Percentiles rank a stretch among this genome's conserved stretches.
These are phyloP conservation scores for Aspergillus glaucus DNA, from an alignment of 2,329 filamentous ascomycete species.

Conservation along the genomic window DNA sequence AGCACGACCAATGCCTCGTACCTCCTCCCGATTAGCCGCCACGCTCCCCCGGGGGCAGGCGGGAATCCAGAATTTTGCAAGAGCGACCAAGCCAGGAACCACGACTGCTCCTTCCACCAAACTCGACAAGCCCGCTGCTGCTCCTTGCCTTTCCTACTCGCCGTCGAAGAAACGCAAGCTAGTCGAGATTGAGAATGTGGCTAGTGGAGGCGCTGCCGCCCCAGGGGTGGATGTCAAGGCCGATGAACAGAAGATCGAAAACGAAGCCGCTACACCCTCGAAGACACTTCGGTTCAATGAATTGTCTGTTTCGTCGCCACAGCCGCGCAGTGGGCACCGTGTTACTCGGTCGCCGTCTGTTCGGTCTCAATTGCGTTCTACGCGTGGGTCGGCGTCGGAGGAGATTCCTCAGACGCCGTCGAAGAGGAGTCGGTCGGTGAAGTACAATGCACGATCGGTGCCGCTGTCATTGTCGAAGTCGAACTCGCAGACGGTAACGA, in stretches of 20 bases:
- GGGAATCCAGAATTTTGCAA: slow-evolving; percentile 42
- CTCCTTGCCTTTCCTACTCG: slow-evolving; percentile 19
- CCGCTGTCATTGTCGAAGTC: slow-evolving; percentile 36
- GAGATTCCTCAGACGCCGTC: neutral
- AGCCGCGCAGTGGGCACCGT: slow-evolving; percentile 19
- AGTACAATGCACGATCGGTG: neutral
- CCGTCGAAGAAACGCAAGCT: slow-evolving; percentile 38
- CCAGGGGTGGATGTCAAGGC: neutral
- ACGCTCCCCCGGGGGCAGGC: slow-evolving; percentile 25
- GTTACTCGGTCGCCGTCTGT: slow-evolving; percentile 3
- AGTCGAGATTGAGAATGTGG: slow-evolving; percentile 26
- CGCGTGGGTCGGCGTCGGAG: neutral
- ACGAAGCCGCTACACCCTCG: slow-evolving; percentile 21
- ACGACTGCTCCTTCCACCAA: slow-evolving; percentile 13
- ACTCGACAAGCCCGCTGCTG: slow-evolving; percentile 19
- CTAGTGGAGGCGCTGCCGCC: neutral
- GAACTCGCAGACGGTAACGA: slow-evolving; percentile 1
- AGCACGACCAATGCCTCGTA: slow-evolving; percentile 23
- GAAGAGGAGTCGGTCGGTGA: neutral
- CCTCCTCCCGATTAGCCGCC: slow-evolving; percentile 23
- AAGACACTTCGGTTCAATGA: slow-evolving; percentile 28
- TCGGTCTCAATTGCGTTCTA: neutral
- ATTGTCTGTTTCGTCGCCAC: slow-evolving; percentile 28
- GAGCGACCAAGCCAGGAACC: slow-evolving; percentile 37
- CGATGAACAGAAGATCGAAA: slow-evolving; percentile 6